phyloP scores from a whole-genome alignment of 1,284 basidiomycete species.

The Malassezia dermatis region DNA sequence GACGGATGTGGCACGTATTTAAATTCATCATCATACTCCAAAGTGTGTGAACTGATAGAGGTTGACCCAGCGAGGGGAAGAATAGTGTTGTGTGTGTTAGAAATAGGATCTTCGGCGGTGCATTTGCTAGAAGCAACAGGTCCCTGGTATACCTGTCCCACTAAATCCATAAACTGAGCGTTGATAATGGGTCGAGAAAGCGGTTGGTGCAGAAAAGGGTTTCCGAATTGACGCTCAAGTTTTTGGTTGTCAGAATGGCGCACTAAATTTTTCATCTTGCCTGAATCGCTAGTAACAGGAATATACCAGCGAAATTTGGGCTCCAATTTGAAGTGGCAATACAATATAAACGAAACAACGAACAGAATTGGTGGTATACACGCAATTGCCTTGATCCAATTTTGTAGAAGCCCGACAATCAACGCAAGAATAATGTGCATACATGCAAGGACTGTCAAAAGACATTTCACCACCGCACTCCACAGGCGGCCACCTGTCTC shows the following conservation, averaged over 20 bases:
- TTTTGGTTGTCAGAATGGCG: slow-evolving; percentile 36
- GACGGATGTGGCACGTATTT: not conserved
- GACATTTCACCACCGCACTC: slow-evolving; percentile 39
- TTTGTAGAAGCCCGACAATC: slow-evolving; percentile 27
- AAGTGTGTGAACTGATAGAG: not conserved
- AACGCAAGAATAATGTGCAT: slow-evolving; percentile 45
- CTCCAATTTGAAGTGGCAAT: slow-evolving; percentile 34
- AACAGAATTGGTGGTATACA: slow-evolving; percentile 36
- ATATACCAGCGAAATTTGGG: slow-evolving; percentile 41
- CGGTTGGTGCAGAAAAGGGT: slow-evolving; percentile 38
- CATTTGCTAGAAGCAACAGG: slow-evolving; percentile 2
- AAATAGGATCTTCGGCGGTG: not conserved
- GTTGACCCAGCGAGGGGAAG: not conserved
- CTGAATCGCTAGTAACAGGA: slow-evolving; percentile 34
- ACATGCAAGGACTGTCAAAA: slow-evolving; percentile 38
- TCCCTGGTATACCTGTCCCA: slow-evolving; percentile 38
- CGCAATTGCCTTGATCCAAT: slow-evolving; percentile 33
- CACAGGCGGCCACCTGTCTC: slow-evolving; percentile 47
- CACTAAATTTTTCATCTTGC: slow-evolving; percentile 23
- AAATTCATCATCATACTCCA: not conserved
- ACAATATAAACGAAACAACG: slow-evolving; percentile 40
- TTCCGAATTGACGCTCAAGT: slow-evolving; percentile 44
- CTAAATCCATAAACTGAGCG: slow-evolving; percentile 32
- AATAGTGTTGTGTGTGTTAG: not conserved
- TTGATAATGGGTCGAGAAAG: slow-evolving; percentile 43